phyloP scores from a whole-genome alignment of 1,284 basidiomycete species.

The Phaffia rhodozyma region DNA sequence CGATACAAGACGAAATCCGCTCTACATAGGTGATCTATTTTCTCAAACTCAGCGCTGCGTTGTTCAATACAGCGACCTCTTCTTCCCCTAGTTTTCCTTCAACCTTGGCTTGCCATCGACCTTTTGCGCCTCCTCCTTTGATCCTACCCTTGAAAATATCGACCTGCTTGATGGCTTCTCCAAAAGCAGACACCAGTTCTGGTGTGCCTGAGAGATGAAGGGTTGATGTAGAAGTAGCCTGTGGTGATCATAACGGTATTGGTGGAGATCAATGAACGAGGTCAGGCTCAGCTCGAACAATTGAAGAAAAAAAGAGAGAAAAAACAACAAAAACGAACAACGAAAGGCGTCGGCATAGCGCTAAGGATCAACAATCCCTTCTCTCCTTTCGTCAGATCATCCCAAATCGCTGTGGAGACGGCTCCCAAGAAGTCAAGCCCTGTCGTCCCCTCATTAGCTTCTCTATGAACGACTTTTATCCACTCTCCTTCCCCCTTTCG shows the following conservation, averaged over 20 bases:
- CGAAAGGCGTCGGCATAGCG: neutral
- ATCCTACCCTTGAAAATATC: constrained; percentile 22
- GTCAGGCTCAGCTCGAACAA: neutral
- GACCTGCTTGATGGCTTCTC: constrained; percentile 10
- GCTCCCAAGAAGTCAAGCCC: constrained; percentile 12
- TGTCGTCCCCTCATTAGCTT: neutral
- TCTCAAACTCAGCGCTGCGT: too few species aligned
- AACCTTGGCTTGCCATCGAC: constrained; percentile 35
- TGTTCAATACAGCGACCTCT: constrained; percentile 23
- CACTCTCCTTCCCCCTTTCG: constrained; percentile 52
- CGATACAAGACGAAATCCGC: too few species aligned
- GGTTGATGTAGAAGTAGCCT: neutral
- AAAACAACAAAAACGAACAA: neutral
- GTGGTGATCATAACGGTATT: neutral
- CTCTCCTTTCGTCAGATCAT: constrained; percentile 15
- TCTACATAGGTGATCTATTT: too few species aligned
- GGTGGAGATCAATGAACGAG: neutral
- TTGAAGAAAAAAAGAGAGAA: neutral
- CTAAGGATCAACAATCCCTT: constrained; percentile 3
- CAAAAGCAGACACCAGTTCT: constrained; percentile 7
- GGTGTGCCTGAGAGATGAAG: constrained; percentile 11
- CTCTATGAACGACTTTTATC: constrained; percentile 48
- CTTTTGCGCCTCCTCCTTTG: constrained; percentile 37
- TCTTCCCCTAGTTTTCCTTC: constrained; percentile 31
- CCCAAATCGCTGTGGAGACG: neutral